Evolutionary conservation across 2,329 filamentous ascomycete species (phyloP).

Genomic region (Leptodontidium sp.): DNA sequence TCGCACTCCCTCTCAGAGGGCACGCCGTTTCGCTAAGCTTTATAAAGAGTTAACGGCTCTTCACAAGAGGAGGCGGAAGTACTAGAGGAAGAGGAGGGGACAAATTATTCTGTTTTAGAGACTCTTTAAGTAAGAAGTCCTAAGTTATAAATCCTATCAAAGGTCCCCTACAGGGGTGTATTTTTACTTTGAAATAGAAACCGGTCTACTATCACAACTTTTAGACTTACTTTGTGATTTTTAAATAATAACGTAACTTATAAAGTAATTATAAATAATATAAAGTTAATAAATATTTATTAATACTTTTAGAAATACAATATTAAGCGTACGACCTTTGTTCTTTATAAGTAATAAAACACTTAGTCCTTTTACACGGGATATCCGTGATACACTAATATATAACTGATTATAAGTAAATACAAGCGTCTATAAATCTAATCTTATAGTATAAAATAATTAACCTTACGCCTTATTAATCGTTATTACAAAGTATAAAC

Average conservation of each 20-base stretch:
- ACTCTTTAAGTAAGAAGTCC: not conserved
- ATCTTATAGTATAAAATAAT: no score
- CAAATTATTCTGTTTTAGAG: not conserved
- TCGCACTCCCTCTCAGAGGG: not conserved
- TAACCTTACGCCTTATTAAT: not conserved
- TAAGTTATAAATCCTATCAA: not conserved
- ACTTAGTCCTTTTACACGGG: no score
- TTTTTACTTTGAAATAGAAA: not conserved
- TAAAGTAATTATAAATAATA: not conserved
- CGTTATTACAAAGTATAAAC: not conserved
- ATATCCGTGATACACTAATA: no score
- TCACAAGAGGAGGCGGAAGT: not conserved
- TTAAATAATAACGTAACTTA: not conserved
- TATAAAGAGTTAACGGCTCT: not conserved
- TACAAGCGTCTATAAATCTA: no score
- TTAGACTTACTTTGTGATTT: not conserved
- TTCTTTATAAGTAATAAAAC: not conserved
- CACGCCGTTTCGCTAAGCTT: not conserved
- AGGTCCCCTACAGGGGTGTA: not conserved
- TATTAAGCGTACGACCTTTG: not conserved
- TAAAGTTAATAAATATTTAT: not conserved
- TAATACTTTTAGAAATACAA: not conserved
- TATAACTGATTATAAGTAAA: no score
- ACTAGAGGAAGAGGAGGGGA: not conserved
- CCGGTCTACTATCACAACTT: not conserved